Evolutionary conservation across 23 red algal species (phyloP).

Genomic region (Pyropia yezoensis): DNA sequence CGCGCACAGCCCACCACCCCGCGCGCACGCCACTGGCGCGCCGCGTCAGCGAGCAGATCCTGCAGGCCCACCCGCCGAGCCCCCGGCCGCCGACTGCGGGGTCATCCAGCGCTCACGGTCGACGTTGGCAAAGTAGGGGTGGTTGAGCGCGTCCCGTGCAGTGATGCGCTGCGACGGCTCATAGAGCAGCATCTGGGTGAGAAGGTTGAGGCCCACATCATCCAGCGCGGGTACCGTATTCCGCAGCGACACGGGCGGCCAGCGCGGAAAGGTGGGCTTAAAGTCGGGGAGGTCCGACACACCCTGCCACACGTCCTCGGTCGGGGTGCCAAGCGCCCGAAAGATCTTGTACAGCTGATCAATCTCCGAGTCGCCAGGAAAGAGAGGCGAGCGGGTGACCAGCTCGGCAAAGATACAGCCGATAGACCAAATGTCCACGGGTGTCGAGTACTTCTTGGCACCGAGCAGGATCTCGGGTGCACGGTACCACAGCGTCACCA

Average conservation of each 20-base stretch:
- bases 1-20: no score
- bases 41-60: no score
- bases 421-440: constrained; percentile 99
- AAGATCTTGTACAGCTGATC: constrained; percentile 99
- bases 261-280: constrained; percentile 80
- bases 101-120: constrained; percentile 10
- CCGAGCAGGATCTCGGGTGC: constrained; percentile 97
- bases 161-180: constrained; percentile 79
- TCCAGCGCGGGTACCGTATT: constrained; percentile 63
- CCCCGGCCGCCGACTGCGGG: no score
- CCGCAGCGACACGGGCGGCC: constrained; percentile 61
- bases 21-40: no score
- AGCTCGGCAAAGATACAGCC: constrained; percentile 99
- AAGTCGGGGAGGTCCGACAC: constrained; percentile 85
- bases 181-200: constrained; percentile 81
- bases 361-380: constrained; percentile 96
- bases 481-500: constrained; percentile 98
- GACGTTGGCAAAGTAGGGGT: constrained; percentile 85
- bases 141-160: constrained; percentile 64
- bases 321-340: constrained; percentile 84
- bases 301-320: constrained; percentile 67
- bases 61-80: no score
- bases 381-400: constrained; percentile 75
- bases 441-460: constrained; percentile 72
- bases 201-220: constrained; percentile 63